A percentile compares a stretch with the other conserved stretches of the same genome.
Conservation (phyloP, 805 yeast species). For the Sungouiozyma ichnusensis region DNA sequence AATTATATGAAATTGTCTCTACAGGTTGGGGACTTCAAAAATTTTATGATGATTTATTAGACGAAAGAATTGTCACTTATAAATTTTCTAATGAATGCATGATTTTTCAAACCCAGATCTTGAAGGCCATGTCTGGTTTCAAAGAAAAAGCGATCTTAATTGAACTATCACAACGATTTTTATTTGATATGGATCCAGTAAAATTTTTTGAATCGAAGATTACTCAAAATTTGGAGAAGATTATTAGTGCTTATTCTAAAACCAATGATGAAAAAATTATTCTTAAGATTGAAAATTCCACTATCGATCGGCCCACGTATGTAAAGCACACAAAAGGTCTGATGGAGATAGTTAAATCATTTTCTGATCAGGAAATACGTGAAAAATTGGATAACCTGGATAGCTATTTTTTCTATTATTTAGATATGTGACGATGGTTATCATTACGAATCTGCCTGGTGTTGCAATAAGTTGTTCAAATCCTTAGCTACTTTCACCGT, state of each 20-base stretch:
- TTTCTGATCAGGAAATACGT: neutral
- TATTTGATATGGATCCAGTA: neutral
- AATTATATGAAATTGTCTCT: slow-evolving; percentile 10
- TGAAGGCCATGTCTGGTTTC: neutral
- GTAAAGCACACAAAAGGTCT: neutral
- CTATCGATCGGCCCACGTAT: neutral
- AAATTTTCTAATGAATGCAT: neutral
- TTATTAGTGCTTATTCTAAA: neutral
- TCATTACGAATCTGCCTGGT: too few relatives aligned
- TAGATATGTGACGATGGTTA: neutral
- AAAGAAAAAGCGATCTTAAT: neutral
- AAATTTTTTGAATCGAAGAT: too few relatives aligned
- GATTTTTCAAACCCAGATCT: neutral
- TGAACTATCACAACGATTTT: neutral
- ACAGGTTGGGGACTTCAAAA: neutral
- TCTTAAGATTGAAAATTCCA: neutral
- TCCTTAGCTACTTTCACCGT: slow-evolving; percentile 43
- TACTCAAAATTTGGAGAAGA: neutral
- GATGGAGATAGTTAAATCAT: neutral
- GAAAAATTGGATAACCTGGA: neutral
- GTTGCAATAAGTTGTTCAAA: slow-evolving; percentile 19
- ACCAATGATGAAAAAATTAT: neutral
- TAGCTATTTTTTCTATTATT: neutral
- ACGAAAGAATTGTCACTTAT: neutral
- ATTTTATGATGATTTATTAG: neutral